These are phyloP conservation scores for Magnolia sinica DNA, from an alignment of 164 flowering plant species.

Conservation along the genomic window DNA sequence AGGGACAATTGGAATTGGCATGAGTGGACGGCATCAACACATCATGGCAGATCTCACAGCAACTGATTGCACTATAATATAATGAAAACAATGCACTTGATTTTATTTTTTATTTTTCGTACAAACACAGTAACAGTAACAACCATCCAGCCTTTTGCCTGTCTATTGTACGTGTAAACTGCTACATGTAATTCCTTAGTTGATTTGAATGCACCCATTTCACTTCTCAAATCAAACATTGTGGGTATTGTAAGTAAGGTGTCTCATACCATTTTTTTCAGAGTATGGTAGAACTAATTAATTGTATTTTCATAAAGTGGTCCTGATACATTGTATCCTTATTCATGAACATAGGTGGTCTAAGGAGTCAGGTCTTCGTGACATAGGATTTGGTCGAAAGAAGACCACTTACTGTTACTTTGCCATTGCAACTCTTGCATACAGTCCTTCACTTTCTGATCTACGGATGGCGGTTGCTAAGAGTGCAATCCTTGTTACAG, in stretches of 20 bases:
- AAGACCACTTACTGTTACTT: constrained; percentile 6
- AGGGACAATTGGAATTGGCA: no score
- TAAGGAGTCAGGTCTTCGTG: neutral
- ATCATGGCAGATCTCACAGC: no score
- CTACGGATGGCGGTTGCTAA: neutral
- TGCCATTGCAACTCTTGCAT: neutral
- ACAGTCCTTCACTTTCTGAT: neutral
- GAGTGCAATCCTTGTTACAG: constrained; percentile 8
- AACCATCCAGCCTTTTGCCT: no score
- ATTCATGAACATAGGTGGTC: constrained; percentile 4
- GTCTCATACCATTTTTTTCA: neutral
- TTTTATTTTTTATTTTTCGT: no score
- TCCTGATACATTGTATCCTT: neutral
- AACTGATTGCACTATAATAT: neutral
- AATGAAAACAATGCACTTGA: neutral
- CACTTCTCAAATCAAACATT: neutral
- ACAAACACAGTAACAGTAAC: no score
- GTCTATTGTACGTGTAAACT: no score
- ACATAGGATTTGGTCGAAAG: constrained; percentile 8
- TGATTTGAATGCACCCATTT: no score
- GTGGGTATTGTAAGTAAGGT: neutral
- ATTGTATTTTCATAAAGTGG: neutral
- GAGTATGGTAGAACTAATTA: neutral
- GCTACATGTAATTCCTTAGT: no score
- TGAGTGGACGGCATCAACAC: no score